A percentile compares a stretch with the other conserved stretches of the same genome.
Conservation (phyloP, 192 early-diverging fungal species). For the Phlyctochytrium bullatum region DNA sequence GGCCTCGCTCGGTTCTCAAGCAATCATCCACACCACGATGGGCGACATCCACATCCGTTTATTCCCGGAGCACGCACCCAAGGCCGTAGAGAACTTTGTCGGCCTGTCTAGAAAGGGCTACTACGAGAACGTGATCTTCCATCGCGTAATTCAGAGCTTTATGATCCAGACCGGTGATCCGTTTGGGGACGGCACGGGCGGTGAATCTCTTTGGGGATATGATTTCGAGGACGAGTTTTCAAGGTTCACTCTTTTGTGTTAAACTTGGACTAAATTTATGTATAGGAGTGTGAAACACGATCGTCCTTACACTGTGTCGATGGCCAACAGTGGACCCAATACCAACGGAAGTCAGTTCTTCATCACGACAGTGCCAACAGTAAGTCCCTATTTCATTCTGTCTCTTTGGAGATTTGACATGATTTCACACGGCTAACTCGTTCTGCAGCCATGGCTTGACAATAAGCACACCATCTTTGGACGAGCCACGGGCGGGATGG, state of each 20-base stretch:
- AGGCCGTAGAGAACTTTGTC: slow-evolving; percentile 94
- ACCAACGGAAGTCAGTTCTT: slow-evolving; percentile 97
- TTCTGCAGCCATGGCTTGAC: slow-evolving; percentile 83
- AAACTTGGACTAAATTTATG: slow-evolving; percentile 10
- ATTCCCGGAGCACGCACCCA: slow-evolving; percentile 88
- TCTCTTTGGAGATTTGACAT: slow-evolving; percentile 15
- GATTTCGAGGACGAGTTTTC: slow-evolving; percentile 94
- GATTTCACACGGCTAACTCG: slow-evolving; percentile 23
- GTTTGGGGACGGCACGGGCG: slow-evolving; percentile 89
- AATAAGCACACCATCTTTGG: slow-evolving; percentile 98
- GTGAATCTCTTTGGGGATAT: slow-evolving; percentile 85
- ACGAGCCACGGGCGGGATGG: slow-evolving; percentile 82
- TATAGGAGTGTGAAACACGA: slow-evolving; percentile 74
- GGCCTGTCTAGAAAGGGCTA: slow-evolving; percentile 81
- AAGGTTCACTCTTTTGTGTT: slow-evolving; percentile 1
- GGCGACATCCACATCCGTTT: slow-evolving; percentile 90
- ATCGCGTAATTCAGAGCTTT: slow-evolving; percentile 94
- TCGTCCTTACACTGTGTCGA: slow-evolving; percentile 85
- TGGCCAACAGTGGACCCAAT: slow-evolving; percentile 86
- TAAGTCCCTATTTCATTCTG: slow-evolving; percentile 38
- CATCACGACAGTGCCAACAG: slow-evolving; percentile 86
- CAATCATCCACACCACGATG: slow-evolving; percentile 82
- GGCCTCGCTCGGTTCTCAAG: slow-evolving; percentile 63
- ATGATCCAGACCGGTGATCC: slow-evolving; percentile 89
- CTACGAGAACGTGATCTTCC: slow-evolving; percentile 92